Evolutionary conservation across 305 asterid species (phyloP).

Genomic region (Fraxinus latifolia): DNA sequence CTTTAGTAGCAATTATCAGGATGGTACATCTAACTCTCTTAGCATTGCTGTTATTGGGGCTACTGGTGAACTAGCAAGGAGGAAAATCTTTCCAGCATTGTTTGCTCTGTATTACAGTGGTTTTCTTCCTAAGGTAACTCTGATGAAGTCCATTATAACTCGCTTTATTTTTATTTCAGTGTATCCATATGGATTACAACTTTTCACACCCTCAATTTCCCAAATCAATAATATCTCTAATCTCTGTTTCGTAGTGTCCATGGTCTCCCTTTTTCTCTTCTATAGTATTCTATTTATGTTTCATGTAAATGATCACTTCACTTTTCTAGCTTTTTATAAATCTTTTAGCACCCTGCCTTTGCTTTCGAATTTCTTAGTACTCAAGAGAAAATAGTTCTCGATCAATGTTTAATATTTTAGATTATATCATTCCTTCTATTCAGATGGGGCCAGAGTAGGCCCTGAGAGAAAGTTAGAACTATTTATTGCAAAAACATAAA

Average conservation of each 20-base stretch:
- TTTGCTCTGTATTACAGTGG: conserved; percentile 50
- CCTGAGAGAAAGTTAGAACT: background rate
- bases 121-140: conserved; percentile 44
- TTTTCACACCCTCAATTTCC: background rate
- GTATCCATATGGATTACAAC: background rate
- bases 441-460: background rate
- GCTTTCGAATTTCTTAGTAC: background rate
- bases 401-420: background rate
- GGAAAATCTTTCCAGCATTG: conserved; percentile 51
- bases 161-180: background rate
- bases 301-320: background rate
- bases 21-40: conserved; percentile 31
- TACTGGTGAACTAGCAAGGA: conserved; percentile 50
- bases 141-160: background rate
- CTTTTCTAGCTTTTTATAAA: background rate
- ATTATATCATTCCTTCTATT: background rate
- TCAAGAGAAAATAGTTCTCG: background rate
- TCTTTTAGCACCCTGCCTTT: background rate
- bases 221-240: background rate
- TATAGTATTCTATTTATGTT: background rate
- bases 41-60: conserved; percentile 54
- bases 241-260: background rate
- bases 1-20: conserved; percentile 14
- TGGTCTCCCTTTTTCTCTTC: background rate
- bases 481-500: background rate